phyloP scores from a whole-genome alignment of 805 yeast genomes.

The Zygosaccharomyces bailii region DNA sequence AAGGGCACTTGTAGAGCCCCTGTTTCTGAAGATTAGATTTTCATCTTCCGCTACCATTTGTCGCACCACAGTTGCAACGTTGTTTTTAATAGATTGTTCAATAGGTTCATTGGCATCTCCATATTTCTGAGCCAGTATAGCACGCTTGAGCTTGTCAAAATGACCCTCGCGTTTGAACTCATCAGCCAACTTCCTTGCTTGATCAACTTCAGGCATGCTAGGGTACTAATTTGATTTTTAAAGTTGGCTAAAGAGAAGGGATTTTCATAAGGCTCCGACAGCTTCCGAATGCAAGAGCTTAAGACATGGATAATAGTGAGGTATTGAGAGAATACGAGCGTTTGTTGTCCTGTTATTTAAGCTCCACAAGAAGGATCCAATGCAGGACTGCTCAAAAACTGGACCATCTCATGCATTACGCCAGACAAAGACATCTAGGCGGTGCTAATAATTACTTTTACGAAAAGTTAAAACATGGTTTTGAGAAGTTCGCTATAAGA shows the following conservation, averaged over 20 bases:
- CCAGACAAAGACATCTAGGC: not conserved
- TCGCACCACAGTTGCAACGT: constrained; percentile 25
- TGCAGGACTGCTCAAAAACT: not conserved
- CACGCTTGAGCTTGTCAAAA: constrained; percentile 32
- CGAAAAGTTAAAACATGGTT: not conserved
- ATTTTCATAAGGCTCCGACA: no score
- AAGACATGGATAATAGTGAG: not conserved
- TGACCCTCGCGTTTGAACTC: constrained; percentile 34
- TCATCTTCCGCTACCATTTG: constrained; percentile 32
- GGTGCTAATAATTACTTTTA: not conserved
- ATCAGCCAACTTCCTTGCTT: constrained; percentile 29
- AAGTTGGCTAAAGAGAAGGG: no score
- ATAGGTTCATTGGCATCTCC: constrained; percentile 8
- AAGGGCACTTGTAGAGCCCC: constrained; percentile 35
- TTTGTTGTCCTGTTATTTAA: not conserved
- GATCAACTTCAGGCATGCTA: constrained; percentile 15
- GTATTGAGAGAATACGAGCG: not conserved
- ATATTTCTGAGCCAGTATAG: constrained; percentile 21
- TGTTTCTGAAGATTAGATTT: constrained; percentile 32
- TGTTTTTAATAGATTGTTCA: constrained; percentile 22
- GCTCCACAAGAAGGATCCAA: not conserved
- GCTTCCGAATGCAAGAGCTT: not conserved
- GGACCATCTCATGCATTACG: not conserved
- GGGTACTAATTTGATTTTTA: no score
- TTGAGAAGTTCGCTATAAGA: not conserved